These are phyloP conservation scores for Microsporum canis DNA, from an alignment of 2,329 filamentous ascomycete species.

Conservation along the genomic window DNA sequence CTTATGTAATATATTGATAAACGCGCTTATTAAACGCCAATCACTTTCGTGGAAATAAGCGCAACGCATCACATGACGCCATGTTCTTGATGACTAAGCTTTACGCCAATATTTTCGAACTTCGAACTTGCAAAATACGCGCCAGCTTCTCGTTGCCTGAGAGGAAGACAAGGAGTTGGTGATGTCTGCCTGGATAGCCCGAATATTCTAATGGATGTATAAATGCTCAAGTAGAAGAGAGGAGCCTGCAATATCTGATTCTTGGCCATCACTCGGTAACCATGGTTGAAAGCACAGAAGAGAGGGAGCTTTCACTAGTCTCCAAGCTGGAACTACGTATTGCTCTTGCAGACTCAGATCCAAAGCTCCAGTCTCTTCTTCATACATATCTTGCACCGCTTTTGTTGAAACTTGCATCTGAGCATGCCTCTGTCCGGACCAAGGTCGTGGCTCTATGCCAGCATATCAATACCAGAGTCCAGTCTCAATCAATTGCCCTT, in stretches of 20 bases:
- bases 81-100: not conserved
- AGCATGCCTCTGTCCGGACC: slow-evolving; percentile 65
- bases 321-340: slow-evolving; percentile 80
- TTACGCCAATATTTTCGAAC: not conserved
- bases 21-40: not conserved
- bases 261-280: not conserved
- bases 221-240: not conserved
- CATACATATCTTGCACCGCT: slow-evolving; percentile 69
- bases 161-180: not conserved
- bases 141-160: not conserved
- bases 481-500: slow-evolving; percentile 56
- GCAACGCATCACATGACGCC: not conserved
- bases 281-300: slow-evolving; percentile 26
- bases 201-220: not conserved
- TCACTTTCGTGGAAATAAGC: not conserved
- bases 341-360: slow-evolving; percentile 68
- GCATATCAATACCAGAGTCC: slow-evolving; percentile 56
- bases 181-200: not conserved
- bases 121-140: not conserved
- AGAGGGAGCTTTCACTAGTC: slow-evolving; percentile 65
- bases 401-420: slow-evolving; percentile 75
- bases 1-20: not conserved
- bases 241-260: not conserved
- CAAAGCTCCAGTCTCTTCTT: slow-evolving; percentile 67
- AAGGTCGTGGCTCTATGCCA: slow-evolving; percentile 64